Evolutionary conservation across 2,329 filamentous ascomycete species (phyloP), one percentile per base, ranked within the genome.

Genomic region (Didymella keratinophila): DNA sequence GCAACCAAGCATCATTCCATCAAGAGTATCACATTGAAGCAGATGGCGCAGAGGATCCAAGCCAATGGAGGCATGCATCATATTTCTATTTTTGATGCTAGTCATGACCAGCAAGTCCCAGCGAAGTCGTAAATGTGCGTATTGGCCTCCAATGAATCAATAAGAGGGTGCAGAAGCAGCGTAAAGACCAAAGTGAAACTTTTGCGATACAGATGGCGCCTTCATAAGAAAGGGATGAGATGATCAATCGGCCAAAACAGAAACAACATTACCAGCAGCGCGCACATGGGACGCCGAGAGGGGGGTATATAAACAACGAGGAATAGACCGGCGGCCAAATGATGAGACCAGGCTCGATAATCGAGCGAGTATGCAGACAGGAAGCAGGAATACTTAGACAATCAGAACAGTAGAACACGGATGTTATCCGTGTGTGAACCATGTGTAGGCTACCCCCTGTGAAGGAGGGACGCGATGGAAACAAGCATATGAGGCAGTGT

Each of bases 271-370:
- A 46, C 30, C 56, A 47, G 34, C 51, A 54, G 39, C 50, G 45
- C 42, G 14, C 27, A 20, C 20, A 20, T 41, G 23, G 12, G 46
- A 37, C 32, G 32, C 32, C 12, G 45, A 23, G 27, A 20, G 39
- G 18, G 41, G 56, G 56, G 56, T 58, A 58, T 58, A 58, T 50
- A 12, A 20, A 52, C 56, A 54, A 2, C 30, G 42, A 46, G 46
- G 50, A 54, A 51, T 14, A 34, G 21, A 25, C 11, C 28, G n/a
- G 16, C 9, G 18, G 12, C 23, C 21, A 5, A 9, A 10, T 25
- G 41, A 9, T 9, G 10, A n/a, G 21, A 6, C 16, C 6, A 36
- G 14, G 37, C 21, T 21, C 11, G 16, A 39, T 11, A 30, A 12
- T n/a, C 8, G 25, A 6, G 12, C 46, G 9, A n/a, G 16, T n/a